phyloP scores from a whole-genome alignment of 345 rosid species.

The Firmiana major region DNA sequence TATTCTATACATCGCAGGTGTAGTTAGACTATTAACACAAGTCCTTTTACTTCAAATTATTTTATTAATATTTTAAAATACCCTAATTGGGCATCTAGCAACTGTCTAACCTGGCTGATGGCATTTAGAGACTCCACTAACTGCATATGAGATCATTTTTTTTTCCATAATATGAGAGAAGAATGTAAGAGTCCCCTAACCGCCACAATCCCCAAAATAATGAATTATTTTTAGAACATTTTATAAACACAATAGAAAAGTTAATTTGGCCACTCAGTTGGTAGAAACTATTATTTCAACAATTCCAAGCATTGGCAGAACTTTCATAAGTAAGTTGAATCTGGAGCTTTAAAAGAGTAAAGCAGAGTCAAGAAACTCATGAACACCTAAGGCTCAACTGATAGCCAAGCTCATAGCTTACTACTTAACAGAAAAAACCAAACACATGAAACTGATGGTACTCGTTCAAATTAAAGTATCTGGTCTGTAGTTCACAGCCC shows the following conservation, averaged over 20 bases:
- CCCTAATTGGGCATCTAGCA: neutral
- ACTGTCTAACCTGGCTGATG: neutral
- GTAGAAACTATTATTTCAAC: neutral
- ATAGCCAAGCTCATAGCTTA: neutral
- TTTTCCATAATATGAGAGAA: neutral
- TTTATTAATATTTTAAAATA: constrained; percentile 1
- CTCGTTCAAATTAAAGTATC: neutral
- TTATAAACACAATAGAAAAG: neutral
- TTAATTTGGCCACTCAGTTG: neutral
- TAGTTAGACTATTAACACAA: neutral
- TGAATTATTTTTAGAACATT: neutral
- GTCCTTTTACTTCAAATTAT: neutral
- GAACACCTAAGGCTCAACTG: neutral
- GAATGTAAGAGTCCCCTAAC: neutral
- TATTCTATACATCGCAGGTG: neutral
- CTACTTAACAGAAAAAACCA: neutral
- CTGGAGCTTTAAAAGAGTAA: neutral
- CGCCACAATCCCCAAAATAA: neutral
- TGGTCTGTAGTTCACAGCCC: neutral
- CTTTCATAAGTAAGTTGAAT: neutral
- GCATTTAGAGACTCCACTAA: neutral
- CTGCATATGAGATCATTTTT: neutral
- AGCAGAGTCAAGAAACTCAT: neutral
- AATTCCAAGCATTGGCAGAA: neutral
- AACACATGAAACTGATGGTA: neutral